phyloP scores from a whole-genome alignment of 192 early-diverging fungal species.

The Pecoramyces ruminantium region DNA sequence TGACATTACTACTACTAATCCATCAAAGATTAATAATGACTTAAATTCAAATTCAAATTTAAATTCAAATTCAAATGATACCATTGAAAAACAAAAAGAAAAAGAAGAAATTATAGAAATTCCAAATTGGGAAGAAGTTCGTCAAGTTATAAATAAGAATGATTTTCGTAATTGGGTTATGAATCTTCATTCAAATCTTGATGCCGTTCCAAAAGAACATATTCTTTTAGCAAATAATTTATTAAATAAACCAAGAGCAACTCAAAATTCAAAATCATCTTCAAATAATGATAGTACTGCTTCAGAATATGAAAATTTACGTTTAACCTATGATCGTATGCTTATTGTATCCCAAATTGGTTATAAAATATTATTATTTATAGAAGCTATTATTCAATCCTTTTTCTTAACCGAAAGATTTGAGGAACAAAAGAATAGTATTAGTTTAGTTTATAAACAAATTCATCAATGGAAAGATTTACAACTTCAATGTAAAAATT shows the following conservation, averaged over 20 bases:
- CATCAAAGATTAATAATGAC: no score
- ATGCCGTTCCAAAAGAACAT: not conserved
- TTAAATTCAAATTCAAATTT: no score
- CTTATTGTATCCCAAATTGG: not conserved
- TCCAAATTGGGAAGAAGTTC: not conserved
- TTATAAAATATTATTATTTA: not conserved
- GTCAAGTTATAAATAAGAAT: not conserved
- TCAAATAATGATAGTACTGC: not conserved
- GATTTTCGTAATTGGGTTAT: not conserved
- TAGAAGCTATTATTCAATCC: not conserved
- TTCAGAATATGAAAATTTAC: not conserved
- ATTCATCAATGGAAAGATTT: not conserved
- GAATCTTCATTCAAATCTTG: not conserved
- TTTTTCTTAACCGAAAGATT: not conserved
- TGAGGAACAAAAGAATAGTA: not conserved
- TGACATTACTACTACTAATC: no score
- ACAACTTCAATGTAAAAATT: not conserved
- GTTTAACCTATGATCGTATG: not conserved
- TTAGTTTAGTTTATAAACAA: not conserved
- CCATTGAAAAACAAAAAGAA: not conserved
- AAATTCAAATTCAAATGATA: no score
- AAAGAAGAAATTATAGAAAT: not conserved
- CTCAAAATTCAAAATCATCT: not conserved
- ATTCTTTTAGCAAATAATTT: not conserved
- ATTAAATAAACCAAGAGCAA: not conserved